Base-by-base conservation (phyloP, 306 rosid genomes). In the Lathyrus aphaca region DNA sequence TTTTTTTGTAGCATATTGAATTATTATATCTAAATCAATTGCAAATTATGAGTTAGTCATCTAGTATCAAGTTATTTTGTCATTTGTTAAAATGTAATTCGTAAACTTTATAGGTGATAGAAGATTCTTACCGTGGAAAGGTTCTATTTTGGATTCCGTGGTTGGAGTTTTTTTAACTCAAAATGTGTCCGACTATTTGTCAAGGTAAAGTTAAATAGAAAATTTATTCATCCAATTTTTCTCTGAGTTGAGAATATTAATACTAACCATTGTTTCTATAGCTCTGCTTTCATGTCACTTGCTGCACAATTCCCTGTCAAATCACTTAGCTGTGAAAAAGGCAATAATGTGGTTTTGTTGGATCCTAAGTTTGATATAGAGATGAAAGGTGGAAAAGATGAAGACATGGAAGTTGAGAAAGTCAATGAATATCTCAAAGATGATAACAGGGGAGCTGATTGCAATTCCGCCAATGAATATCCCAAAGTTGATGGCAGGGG, bases 271-370 rank as follows among this genome's bases (percentile, higher is more conserved):
- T 9, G 2, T 65, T 71, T 2, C 0, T 63, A 45, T 77, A 92
- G 98, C 80, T 76, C 82, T 0, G 96, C 98, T 2, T 92, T 66
- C 55, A 81, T 92, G 84, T 71, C 86, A n/a, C 90, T 89, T 45
- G 83, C 83, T 4, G 81, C 96, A 0, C 75, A 8, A 46, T 92
- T 79, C 42, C 90, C 96, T 1, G 0, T 65, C 14, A 58, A 46
- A 60, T 16, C 64, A 15, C 23, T 27, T 16, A 55, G 53, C 18
- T 50, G 43, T 45, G 42, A 30, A 51, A 46, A 66, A 74, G 18
- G 45, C 46, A 55, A 44, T 23, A 30, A 14, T 14, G 8, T 5
- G 23, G 11, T 17, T 19, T 43, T 29, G 13, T 3, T 63, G 12
- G 9, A 4, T 19, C 7, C n/a, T 25, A 4, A 58, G 16, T 12